Evolutionary conservation across 2,329 filamentous ascomycete genomes (phyloP).

Genomic region (Beauveria pseudobassiana): DNA sequence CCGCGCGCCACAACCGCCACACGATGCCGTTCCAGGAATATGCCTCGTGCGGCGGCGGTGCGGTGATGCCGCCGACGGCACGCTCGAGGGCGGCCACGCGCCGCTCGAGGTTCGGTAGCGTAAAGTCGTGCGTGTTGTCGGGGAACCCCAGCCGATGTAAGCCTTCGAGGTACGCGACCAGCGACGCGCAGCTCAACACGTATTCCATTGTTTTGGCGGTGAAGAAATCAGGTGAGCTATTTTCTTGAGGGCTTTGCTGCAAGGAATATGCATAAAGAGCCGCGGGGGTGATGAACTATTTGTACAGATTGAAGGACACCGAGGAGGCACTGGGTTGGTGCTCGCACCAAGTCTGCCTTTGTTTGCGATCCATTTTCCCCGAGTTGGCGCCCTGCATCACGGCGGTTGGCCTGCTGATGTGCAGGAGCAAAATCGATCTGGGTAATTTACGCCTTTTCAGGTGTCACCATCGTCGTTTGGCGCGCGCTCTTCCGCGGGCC

Average conservation of each 20-base stretch:
- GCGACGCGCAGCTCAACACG: neutral
- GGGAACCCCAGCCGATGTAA: neutral
- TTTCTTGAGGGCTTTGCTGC: too few species aligned
- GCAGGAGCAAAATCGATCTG: neutral
- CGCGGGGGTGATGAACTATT: too few species aligned
- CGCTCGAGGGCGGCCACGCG: neutral
- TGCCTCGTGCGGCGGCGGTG: neutral
- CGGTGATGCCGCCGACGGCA: neutral
- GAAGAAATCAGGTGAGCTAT: neutral
- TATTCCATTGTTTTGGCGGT: neutral
- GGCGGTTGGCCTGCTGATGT: neutral
- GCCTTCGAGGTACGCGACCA: neutral
- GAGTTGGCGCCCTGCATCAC: neutral
- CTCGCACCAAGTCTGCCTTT: too few species aligned
- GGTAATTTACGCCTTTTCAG: neutral
- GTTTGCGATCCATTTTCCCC: too few species aligned
- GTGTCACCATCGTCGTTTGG: neutral
- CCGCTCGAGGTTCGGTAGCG: neutral
- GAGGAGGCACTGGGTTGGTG: too few species aligned
- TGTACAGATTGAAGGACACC: too few species aligned
- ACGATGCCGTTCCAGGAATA: neutral
- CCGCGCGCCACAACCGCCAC: neutral
- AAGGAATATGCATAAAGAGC: too few species aligned
- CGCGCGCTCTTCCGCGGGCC: neutral
- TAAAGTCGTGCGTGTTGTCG: neutral